Percentiles rank a stretch among this genome's conserved stretches.
phyloP scores from a whole-genome alignment of 2,329 filamentous ascomycete species.

The Colletotrichum karsti region DNA sequence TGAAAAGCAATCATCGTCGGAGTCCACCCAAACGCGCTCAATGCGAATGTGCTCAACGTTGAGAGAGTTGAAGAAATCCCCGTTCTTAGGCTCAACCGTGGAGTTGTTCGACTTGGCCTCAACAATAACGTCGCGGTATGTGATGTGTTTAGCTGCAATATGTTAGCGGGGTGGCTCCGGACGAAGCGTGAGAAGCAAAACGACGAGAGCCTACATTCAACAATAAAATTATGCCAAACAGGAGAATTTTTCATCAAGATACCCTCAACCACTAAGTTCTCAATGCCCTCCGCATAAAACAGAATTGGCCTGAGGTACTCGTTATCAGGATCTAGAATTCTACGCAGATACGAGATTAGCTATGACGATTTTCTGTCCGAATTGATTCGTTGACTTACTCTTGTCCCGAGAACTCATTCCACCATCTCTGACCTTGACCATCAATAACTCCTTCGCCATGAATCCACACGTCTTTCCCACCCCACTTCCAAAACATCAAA shows the following conservation, averaged over 20 bases:
- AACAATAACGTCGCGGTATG: conserved; percentile 61
- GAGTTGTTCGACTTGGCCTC: conserved; percentile 60
- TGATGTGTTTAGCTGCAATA: conserved; percentile 53
- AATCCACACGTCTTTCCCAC: conserved; percentile 68
- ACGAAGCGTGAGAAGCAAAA: neutral
- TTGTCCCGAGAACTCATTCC: conserved; percentile 48
- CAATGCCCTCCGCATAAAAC: conserved; percentile 69
- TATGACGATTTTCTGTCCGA: neutral
- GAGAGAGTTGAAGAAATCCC: conserved; percentile 68
- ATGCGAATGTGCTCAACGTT: conserved; percentile 63
- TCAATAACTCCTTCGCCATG: conserved; percentile 65
- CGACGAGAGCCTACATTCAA: conserved; percentile 54
- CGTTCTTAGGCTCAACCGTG: conserved; percentile 62
- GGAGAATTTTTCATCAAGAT: conserved; percentile 69
- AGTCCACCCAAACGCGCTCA: conserved; percentile 58
- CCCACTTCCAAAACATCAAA: conserved; percentile 72
- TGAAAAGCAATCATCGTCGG: conserved; percentile 68
- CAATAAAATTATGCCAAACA: conserved; percentile 71
- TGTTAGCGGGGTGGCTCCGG: neutral
- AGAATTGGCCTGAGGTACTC: conserved; percentile 66
- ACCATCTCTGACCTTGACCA: conserved; percentile 59
- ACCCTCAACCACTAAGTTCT: conserved; percentile 63
- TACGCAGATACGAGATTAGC: neutral
- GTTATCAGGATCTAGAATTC: conserved; percentile 60
- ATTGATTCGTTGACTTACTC: conserved; percentile 35